A percentile compares a stretch with the other conserved stretches of the same genome.
Conservation (phyloP, 1,284 basidiomycete species). For the Ustilago curta region DNA sequence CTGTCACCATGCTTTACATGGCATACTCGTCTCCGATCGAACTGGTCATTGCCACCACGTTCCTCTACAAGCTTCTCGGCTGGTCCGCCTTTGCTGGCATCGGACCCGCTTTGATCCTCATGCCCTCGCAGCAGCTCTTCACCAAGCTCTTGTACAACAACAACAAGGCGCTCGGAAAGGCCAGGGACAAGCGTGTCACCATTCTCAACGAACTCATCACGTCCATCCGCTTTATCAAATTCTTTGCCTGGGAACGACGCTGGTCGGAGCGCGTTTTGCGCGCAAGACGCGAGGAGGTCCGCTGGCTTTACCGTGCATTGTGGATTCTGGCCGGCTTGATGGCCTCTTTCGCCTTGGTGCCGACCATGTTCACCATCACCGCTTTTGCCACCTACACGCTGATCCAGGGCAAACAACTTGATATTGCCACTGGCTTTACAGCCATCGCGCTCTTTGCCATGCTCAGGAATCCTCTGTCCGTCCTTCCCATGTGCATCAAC, state of each 20-base stretch:
- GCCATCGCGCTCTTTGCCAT: slow-evolving; percentile 56
- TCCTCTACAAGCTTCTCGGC: slow-evolving; percentile 57
- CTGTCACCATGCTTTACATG: slow-evolving; percentile 27
- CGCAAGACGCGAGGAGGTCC: slow-evolving; percentile 35
- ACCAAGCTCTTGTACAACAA: slow-evolving; percentile 26
- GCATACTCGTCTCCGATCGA: slow-evolving; percentile 47
- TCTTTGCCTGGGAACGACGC: slow-evolving; percentile 55
- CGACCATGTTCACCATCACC: slow-evolving; percentile 39
- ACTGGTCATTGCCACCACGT: slow-evolving; percentile 42
- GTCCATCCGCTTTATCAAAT: slow-evolving; percentile 60
- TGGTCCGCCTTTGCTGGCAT: slow-evolving; percentile 53
- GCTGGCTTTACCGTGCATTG: slow-evolving; percentile 7
- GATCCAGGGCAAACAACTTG: slow-evolving; percentile 42
- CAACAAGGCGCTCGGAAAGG: slow-evolving; percentile 26
- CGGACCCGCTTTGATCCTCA: slow-evolving; percentile 28
- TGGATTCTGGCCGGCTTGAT: slow-evolving; percentile 24
- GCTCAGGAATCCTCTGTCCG: slow-evolving; percentile 51
- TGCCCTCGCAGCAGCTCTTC: slow-evolving; percentile 42
- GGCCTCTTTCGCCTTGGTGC: slow-evolving; percentile 32
- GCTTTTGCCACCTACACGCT: slow-evolving; percentile 54
- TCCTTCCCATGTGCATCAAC: slow-evolving; percentile 53
- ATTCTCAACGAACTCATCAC: slow-evolving; percentile 51
- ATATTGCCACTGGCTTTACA: slow-evolving; percentile 52
- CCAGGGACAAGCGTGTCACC: slow-evolving; percentile 45
- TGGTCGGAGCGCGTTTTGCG: slow-evolving; percentile 36